Base-by-base conservation (phyloP, 192 early-diverging fungal species). In the Thoreauomyces humboldtii region DNA sequence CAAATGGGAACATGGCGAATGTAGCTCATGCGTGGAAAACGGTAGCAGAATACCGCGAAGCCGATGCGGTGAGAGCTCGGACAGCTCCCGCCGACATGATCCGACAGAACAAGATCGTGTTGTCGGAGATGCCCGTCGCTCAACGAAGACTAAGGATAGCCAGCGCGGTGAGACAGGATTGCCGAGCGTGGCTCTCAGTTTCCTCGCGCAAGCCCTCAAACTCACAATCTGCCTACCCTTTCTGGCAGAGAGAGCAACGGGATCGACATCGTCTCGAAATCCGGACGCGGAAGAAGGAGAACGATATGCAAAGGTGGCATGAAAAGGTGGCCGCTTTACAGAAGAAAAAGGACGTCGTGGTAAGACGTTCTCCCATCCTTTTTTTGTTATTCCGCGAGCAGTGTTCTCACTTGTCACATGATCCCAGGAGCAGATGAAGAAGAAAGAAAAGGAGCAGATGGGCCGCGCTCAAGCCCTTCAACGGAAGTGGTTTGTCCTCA, bases 401-500 rank as follows among this genome's bases (percentile, higher is more conserved):
- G n/a, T n/a, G n/a, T n/a, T n/a, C n/a, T n/a, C n/a, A n/a, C n/a
- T n/a, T n/a, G n/a, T n/a, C n/a, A n/a, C n/a, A 7, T 43, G 29
- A 4, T 71, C 27, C 22, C 15, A 44, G 38, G 67, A 63, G 37
- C 61, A 75, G 59, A 69, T 72, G 46, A 58, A 73, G 25, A 63
- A 61, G 37, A 69, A 65, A 43, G 74, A 78, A 42, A 79, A 76
- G 43, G 81, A 83, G 7, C 71, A 73, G 35, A 63, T 74, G 43
- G 76, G 77, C 41, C 68, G 66, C n/a, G 43, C 61, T 0, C 65
- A 74, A 32, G 42, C 60, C 6, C 43, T 74, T 1, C 81, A 83
- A 56, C 67, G 59, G 34, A 81, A 79, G 59, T 83, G 81, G 81
- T 81, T 83, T 58, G 64, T 83, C 24, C 33, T 81, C 28, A 68